Percentiles rank a stretch among this genome's conserved stretches.
These are phyloP conservation scores for Ensete glaucum DNA, from an alignment of 176 grass and related monocot genomes.

Conservation along the genomic window DNA sequence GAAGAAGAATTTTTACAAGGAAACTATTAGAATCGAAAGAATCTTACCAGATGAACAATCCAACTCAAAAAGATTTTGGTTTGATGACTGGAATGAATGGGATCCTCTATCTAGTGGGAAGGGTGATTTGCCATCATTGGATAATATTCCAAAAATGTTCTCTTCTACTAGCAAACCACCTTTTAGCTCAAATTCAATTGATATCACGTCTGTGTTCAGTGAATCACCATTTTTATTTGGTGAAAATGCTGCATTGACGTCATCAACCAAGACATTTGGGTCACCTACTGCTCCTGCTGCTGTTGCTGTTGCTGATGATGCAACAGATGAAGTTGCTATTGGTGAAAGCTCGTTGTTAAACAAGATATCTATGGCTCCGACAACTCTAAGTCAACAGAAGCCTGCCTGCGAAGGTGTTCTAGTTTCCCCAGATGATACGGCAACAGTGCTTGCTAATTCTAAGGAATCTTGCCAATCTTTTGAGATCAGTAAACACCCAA, in stretches of 20 bases:
- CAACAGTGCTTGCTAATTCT: conserved; percentile 1
- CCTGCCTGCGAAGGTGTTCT: neutral
- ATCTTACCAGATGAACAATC: conserved; percentile 38
- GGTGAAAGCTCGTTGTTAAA: neutral
- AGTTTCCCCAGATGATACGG: neutral
- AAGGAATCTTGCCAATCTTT: conserved; percentile 1
- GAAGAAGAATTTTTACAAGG: conserved; percentile 89
- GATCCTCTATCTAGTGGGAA: conserved; percentile 42
- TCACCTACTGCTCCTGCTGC: neutral
- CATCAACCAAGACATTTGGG: neutral
- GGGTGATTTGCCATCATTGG: conserved; percentile 38
- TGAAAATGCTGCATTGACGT: neutral
- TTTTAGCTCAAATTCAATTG: conserved; percentile 30
- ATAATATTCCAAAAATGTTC: conserved; percentile 32
- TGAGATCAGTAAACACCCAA: neutral
- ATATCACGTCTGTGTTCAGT: conserved; percentile 15
- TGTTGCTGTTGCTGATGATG: neutral
- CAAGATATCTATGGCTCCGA: neutral
- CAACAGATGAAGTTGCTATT: neutral
- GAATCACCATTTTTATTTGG: conserved; percentile 13
- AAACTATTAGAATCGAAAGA: conserved; percentile 70
- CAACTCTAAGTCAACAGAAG: neutral
- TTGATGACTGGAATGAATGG: conserved; percentile 55
- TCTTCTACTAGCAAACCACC: conserved; percentile 20
- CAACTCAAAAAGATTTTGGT: conserved; percentile 23